Percentiles rank a stretch among this genome's conserved stretches.
Conservation (phyloP, 176 grass and related monocot genomes). For the Neostapfia colusana region DNA sequence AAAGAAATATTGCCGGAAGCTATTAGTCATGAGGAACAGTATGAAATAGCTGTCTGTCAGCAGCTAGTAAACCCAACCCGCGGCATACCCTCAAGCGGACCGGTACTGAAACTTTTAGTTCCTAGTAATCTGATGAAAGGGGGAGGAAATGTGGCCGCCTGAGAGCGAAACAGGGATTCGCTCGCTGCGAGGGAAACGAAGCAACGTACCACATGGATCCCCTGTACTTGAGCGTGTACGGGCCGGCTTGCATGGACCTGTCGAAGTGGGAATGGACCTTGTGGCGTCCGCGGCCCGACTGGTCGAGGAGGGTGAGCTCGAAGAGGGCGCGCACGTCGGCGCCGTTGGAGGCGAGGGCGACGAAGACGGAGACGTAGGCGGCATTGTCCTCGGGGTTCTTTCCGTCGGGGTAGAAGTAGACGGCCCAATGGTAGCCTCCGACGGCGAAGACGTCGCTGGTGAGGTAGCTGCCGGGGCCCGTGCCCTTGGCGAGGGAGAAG, state of each 20-base stretch:
- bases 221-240: slow-evolving; percentile 89
- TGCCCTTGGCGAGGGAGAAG: slow-evolving; percentile 84
- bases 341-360: slow-evolving; percentile 78
- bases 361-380: slow-evolving; percentile 75
- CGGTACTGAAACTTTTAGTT: background rate
- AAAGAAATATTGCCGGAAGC: background rate
- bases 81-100: too few relatives aligned
- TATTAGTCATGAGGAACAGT: background rate
- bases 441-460: slow-evolving; percentile 76
- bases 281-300: slow-evolving; percentile 59
- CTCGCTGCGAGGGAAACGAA: background rate
- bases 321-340: slow-evolving; percentile 79
- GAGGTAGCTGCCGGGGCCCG: slow-evolving; percentile 63
- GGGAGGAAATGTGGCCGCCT: background rate
- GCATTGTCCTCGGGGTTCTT: slow-evolving; percentile 80
- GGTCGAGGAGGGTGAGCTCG: slow-evolving; percentile 82
- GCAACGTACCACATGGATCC: slow-evolving; percentile 74
- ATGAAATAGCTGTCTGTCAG: background rate
- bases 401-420: slow-evolving; percentile 84
- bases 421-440: slow-evolving; percentile 74
- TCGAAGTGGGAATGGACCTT: slow-evolving; percentile 91
- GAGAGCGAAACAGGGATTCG: background rate
- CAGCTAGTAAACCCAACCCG: background rate
- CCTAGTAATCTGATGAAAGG: background rate
- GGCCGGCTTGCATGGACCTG: slow-evolving; percentile 50